phyloP scores from a whole-genome alignment of 2,329 filamentous ascomycete species.

The Lasiodiplodia gonubiensis region DNA sequence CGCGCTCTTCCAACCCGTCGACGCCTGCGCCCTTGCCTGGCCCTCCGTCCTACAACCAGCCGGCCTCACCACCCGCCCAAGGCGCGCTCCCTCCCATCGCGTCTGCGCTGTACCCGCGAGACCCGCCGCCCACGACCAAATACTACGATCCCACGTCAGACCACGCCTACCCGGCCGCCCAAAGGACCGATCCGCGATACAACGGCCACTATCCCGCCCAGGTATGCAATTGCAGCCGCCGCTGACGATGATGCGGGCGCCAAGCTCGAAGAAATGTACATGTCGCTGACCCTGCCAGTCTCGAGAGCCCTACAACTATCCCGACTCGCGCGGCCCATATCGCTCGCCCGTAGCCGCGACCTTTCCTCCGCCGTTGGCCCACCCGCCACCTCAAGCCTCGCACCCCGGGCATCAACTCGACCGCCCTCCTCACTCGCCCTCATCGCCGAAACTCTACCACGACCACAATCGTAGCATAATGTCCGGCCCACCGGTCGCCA shows the following conservation, averaged over 20 bases:
- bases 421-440: conserved; percentile 46
- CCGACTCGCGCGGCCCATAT: conserved; percentile 44
- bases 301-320: conserved; percentile 44
- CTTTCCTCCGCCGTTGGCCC: conserved; percentile 44
- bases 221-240: conserved; percentile 33
- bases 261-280: conserved; percentile 24
- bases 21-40: conserved; percentile 42
- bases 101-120: conserved; percentile 47
- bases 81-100: conserved; percentile 47
- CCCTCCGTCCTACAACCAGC: conserved; percentile 40
- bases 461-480: conserved; percentile 28
- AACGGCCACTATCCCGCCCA: conserved; percentile 42
- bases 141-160: conserved; percentile 59
- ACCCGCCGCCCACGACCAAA: conserved; percentile 49
- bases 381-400: conserved; percentile 46
- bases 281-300: conserved; percentile 34
- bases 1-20: conserved; percentile 41
- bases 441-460: conserved; percentile 45
- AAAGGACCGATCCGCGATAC: conserved; percentile 41
- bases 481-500: conserved; percentile 44
- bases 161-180: conserved; percentile 45
- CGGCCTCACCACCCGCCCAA: conserved; percentile 44
- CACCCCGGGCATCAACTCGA: conserved; percentile 42
- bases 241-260: conserved; percentile 20
- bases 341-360: conserved; percentile 43